Evolutionary conservation across 768 basidiomycete species (phyloP).

Genomic region (Podaxis rugospora): DNA sequence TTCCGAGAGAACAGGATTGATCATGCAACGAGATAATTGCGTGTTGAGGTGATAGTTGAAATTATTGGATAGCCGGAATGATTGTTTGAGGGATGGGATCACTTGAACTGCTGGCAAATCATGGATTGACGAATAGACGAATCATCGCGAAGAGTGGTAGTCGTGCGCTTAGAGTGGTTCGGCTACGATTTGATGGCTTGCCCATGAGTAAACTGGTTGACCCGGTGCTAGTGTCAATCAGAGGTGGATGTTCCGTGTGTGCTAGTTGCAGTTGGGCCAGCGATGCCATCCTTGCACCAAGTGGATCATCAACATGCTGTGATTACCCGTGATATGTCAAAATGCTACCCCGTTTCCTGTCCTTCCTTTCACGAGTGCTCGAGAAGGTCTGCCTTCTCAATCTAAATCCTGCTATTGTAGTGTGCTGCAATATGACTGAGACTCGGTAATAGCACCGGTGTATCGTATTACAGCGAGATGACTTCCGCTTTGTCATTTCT

Average conservation of each 20-base stretch:
- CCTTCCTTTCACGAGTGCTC: not conserved
- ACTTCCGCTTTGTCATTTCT: not conserved
- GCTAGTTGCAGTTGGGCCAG: not conserved
- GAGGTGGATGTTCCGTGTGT: not conserved
- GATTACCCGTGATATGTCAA: not conserved
- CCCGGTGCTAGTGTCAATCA: not conserved
- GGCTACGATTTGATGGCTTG: not conserved
- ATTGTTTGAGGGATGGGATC: not conserved
- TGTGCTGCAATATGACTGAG: not conserved
- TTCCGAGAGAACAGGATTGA: conserved; percentile 1
- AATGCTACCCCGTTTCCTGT: not conserved
- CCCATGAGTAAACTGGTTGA: not conserved
- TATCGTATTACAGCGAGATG: not conserved
- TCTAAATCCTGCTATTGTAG: not conserved
- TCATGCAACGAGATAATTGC: not conserved
- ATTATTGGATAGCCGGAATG: conserved; percentile 5
- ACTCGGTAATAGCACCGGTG: too few relatives aligned
- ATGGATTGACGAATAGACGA: not conserved
- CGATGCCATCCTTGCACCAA: not conserved
- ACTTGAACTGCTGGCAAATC: conserved; percentile 1
- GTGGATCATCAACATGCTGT: not conserved
- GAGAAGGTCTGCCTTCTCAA: not conserved
- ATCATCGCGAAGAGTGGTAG: not conserved
- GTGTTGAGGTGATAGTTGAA: not conserved
- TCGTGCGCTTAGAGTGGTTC: not conserved